These are phyloP conservation scores for Rhinocladiella mackenziei DNA, from an alignment of 2,329 filamentous ascomycete species.

Conservation along the genomic window DNA sequence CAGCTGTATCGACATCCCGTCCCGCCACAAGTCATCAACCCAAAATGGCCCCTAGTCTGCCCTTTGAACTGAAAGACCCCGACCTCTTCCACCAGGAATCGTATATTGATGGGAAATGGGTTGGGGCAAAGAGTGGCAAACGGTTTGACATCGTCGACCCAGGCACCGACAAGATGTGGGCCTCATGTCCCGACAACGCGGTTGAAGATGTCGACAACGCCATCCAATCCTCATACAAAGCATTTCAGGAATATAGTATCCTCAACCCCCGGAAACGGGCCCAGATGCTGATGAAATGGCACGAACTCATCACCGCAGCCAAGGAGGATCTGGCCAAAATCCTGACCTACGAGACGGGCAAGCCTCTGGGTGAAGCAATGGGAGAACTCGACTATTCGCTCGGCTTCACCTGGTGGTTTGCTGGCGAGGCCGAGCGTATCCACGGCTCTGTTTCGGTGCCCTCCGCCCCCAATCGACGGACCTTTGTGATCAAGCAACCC, in stretches of 20 bases:
- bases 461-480: conserved; percentile 58
- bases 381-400: conserved; percentile 56
- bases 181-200: conserved; percentile 48
- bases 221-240: conserved; percentile 56
- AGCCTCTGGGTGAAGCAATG: conserved; percentile 52
- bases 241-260: conserved; percentile 59
- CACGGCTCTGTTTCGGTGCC: conserved; percentile 56
- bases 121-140: conserved; percentile 44
- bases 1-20: too few species aligned
- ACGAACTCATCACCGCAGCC: conserved; percentile 59
- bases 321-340: conserved; percentile 61
- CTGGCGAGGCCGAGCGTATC: conserved; percentile 59
- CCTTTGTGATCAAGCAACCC: conserved; percentile 71
- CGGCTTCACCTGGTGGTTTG: conserved; percentile 56
- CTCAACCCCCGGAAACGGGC: conserved; percentile 59
- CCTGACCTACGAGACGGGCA: conserved; percentile 60
- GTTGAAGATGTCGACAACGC: conserved; percentile 59
- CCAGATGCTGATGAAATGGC: conserved; percentile 62
- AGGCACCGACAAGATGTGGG: conserved; percentile 50
- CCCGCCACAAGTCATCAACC: too few species aligned
- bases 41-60: conserved; percentile 28
- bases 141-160: conserved; percentile 54
- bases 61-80: conserved; percentile 47
- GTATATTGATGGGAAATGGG: conserved; percentile 49
- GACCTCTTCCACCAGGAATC: conserved; percentile 50